A percentile compares a stretch with the other conserved stretches of the same genome.
Evolutionary conservation across 345 rosid species (phyloP).

Genomic region (Kandelia obovata): DNA sequence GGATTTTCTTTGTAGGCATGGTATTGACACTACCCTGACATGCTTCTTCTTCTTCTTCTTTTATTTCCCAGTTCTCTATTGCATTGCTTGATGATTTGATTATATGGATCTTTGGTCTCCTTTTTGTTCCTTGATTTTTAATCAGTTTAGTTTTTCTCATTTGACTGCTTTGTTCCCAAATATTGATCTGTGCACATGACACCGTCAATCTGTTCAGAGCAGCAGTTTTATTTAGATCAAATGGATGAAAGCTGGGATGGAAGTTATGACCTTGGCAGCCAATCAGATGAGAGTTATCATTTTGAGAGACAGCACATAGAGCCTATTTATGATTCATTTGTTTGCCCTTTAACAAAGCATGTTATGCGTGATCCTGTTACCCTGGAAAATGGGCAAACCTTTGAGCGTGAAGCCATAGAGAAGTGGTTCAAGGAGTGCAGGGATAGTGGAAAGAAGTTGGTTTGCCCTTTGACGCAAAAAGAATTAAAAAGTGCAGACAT

Average conservation of each 20-base stretch:
- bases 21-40: too few species aligned
- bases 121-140: too few species aligned
- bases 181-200: background rate
- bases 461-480: slow-evolving; percentile 73
- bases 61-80: too few species aligned
- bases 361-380: slow-evolving; percentile 90
- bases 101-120: too few species aligned
- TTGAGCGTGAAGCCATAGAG: slow-evolving; percentile 89
- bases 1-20: too few species aligned
- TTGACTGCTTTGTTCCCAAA: background rate
- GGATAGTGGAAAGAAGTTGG: slow-evolving; percentile 51
- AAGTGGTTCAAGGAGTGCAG: slow-evolving; percentile 78
- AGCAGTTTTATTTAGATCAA: slow-evolving; percentile 20
- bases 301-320: slow-evolving; percentile 62
- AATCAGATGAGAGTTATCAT: slow-evolving; percentile 65
- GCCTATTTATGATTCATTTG: slow-evolving; percentile 77
- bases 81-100: too few species aligned
- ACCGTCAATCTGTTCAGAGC: background rate
- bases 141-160: too few species aligned
- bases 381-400: slow-evolving; percentile 78
- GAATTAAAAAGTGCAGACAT: slow-evolving; percentile 58
- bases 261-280: slow-evolving; percentile 57
- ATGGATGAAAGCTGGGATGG: slow-evolving; percentile 78
- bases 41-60: too few species aligned
- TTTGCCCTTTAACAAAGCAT: slow-evolving; percentile 90